Evolutionary conservation across 192 early-diverging fungal genomes (phyloP).

Genomic region (Coemansia brasiliensis): DNA sequence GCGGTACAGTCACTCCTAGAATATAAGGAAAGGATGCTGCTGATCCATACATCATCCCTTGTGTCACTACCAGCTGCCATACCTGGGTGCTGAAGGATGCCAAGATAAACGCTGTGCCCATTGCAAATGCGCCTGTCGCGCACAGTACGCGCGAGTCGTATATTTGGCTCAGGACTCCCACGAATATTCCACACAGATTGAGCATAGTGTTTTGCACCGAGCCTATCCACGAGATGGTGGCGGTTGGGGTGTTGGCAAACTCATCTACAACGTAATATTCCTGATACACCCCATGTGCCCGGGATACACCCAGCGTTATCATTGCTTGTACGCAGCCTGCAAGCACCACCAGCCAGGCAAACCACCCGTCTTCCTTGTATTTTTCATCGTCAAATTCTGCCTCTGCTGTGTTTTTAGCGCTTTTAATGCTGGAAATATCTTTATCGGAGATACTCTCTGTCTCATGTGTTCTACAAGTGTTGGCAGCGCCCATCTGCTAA

Average conservation of each 20-base stretch:
- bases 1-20: slow-evolving; percentile 38
- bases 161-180: slow-evolving; percentile 40
- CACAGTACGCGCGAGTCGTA: slow-evolving; percentile 31
- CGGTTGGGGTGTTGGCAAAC: slow-evolving; percentile 20
- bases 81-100: slow-evolving; percentile 55
- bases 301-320: slow-evolving; percentile 45
- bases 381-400: slow-evolving; percentile 3
- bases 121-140: slow-evolving; percentile 15
- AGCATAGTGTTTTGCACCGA: slow-evolving; percentile 48
- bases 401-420: background rate
- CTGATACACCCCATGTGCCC: slow-evolving; percentile 53
- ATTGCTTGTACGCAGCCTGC: slow-evolving; percentile 44
- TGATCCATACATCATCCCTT: slow-evolving; percentile 47
- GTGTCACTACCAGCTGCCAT: slow-evolving; percentile 56
- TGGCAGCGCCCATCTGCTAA: no score
- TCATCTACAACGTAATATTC: slow-evolving; percentile 41
- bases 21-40: slow-evolving; percentile 50
- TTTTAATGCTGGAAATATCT: no score
- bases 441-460: no score
- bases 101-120: slow-evolving; percentile 41
- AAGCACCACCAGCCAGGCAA: slow-evolving; percentile 37
- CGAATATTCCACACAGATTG: slow-evolving; percentile 43
- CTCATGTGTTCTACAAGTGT: no score
- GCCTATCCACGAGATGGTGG: slow-evolving; percentile 50
- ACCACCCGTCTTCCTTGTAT: slow-evolving; percentile 31